Base-by-base conservation (phyloP, 495 filamentous ascomycete species). In the Xylaria venustula region DNA sequence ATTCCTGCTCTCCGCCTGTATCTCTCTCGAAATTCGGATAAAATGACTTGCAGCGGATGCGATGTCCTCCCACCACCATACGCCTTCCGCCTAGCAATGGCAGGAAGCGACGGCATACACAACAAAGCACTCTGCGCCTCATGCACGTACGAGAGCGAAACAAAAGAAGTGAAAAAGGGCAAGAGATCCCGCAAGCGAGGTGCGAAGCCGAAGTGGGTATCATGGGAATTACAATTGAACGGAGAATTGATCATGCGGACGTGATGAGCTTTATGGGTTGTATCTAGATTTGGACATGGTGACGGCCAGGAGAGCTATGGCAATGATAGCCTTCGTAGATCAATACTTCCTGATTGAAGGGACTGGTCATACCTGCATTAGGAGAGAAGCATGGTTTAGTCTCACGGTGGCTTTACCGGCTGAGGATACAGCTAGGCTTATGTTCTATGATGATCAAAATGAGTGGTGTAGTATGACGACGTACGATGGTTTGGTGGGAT, bases 181-280 rank as follows among this genome's bases (percentile, higher is more conserved):
- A 60, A 60, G 40, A 36, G 40, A 12, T 7, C 20, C 28, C 40
- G 44, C 15, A 61, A 60, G 28, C 34, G 47, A 7, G 8, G 34
- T 22, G 34, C 44, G 28, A 45, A 60, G 26, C 58, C 45, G 23
- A 60, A 60, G 46, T 60, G 48, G 48, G 49, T 52, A 11, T 52
- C 58, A 2, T 60, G 58, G 58, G 58, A 60, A 28, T 9, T 60
- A 45, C 58, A 60, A 17, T 15, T 60, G 23, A 60, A 52, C 34
- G 47, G 49, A 34, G 58, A 60, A 34, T 22, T 60, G 36, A 12
- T 37, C 23, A 37, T 52, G 7, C 58, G 58, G 14, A 44, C 58
- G 28, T 60, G 58, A 60, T 15, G 34, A 36, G 45, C 5, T 1
- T 2, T 2, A 6, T 26, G 8, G 26, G 14, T 34, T 34, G n/a